Evolutionary conservation across 2,329 filamentous ascomycete genomes (phyloP), one percentile per base, ranked within the genome.

Genomic region (Sordariomycetes sp.): DNA sequence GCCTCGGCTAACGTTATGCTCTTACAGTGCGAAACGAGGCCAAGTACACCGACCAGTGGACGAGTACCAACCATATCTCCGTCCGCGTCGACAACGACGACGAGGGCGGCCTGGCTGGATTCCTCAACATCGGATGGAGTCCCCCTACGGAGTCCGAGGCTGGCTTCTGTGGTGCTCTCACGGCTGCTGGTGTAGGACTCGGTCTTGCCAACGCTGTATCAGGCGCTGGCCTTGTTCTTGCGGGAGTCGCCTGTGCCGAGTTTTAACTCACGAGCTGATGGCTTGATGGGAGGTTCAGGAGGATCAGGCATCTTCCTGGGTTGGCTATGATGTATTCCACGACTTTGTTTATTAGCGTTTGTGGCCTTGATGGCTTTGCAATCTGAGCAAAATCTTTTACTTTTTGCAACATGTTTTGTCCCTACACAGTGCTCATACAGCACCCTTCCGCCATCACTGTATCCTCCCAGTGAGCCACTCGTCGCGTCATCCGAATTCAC

Each of bases 21-120:
- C 16, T 15, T 18, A 15, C 27, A 30, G 27, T 15, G 11, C n/a
- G n/a, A n/a, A 15, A 30, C 15, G 12, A 10, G 10, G 27, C 16
- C 16, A 18, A 18, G n/a, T 30, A 30, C 6, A 16, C 27, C 16
- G 27, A 30, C 16, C 27, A 30, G 27, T 30, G 27, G 27, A 18
- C 12, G 27, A 30, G 27, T 15, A 30, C 16, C 16, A 18, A 30
- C 27, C 27, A 30, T 15, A 16, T 30, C 27, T n/a, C 10, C 6
- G 27, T 30, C 27, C 27, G 27, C 12, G 16, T 30, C 27, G 14
- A 25, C 23, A 30, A 30, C 6, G 27, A 30, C 27, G 27, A 30
- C 15, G 27, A 30, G 10, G 27, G 27, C 15, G 16, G n/a, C 16
- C 27, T 30, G 11, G n/a, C 16, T 30, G 27, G 27, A 10, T 30